Evolutionary conservation across 208 protist genomes (phyloP).

Genomic region (Polymyxa betae): DNA sequence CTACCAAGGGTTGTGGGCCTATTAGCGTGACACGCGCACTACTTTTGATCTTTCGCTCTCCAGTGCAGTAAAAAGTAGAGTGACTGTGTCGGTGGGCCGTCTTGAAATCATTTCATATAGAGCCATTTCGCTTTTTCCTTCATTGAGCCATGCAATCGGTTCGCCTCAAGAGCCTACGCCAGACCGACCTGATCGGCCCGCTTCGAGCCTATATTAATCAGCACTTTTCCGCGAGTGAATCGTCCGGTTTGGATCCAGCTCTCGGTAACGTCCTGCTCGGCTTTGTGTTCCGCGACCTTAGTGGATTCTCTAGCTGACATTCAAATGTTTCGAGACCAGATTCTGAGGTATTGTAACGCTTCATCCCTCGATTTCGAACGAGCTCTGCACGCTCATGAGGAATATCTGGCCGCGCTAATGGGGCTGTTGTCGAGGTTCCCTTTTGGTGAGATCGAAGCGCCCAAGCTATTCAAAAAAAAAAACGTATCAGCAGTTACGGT

Average conservation of each 20-base stretch:
- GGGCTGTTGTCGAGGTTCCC: background rate
- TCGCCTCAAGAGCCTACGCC: background rate
- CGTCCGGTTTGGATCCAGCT: background rate
- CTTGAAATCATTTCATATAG: too few relatives aligned
- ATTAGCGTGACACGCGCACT: too few relatives aligned
- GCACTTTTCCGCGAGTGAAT: background rate
- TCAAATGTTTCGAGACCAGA: background rate
- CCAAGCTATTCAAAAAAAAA: background rate
- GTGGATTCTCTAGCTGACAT: background rate
- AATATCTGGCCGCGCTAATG: background rate
- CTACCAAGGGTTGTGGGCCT: too few relatives aligned
- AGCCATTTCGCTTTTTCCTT: too few relatives aligned
- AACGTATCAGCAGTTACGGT: background rate
- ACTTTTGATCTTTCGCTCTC: too few relatives aligned
- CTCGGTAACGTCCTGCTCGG: background rate
- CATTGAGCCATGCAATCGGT: too few relatives aligned
- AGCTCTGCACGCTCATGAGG: background rate
- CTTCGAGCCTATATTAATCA: background rate
- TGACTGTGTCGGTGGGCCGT: too few relatives aligned
- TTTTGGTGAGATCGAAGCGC: background rate
- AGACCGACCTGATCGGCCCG: background rate
- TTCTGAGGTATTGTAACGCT: background rate
- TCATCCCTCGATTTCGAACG: background rate
- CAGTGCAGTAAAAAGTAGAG: too few relatives aligned
- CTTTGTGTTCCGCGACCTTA: background rate